phyloP scores from a whole-genome alignment of 148 eudicot species.

The Agrostemma githago region DNA sequence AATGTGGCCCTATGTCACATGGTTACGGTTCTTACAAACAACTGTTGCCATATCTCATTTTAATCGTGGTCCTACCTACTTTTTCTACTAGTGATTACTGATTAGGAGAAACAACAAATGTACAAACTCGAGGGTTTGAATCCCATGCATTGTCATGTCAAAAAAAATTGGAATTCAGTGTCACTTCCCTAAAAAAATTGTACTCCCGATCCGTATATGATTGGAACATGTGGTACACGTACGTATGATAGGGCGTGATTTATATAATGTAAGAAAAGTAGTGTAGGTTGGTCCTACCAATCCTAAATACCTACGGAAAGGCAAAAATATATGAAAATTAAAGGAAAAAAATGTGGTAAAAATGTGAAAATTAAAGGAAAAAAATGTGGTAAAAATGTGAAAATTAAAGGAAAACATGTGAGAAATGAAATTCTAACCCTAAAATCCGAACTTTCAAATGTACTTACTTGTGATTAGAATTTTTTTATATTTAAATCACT shows the following conservation, averaged over 20 bases:
- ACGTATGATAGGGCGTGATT: neutral
- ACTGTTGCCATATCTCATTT: no score
- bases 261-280: neutral
- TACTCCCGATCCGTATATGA: conserved; percentile 3
- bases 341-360: no score
- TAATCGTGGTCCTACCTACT: neutral
- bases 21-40: no score
- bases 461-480: neutral
- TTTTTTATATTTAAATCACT: no score
- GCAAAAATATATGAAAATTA: no score
- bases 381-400: conserved; percentile 17
- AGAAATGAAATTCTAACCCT: conserved; percentile 32
- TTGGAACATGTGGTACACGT: conserved; percentile 24
- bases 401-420: conserved; percentile 15
- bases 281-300: conserved; percentile 22
- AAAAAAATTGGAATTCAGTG: conserved; percentile 23
- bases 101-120: neutral
- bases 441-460: conserved; percentile 28
- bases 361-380: neutral
- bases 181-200: conserved; percentile 17
- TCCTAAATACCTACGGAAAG: conserved; percentile 41
- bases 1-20: no score
- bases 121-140: conserved; percentile 24
- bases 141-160: conserved; percentile 27
- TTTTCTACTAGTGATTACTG: no score